These are phyloP conservation scores for Termitomyces sp. DNA, from an alignment of 768 basidiomycete genomes.

Conservation along the genomic window DNA sequence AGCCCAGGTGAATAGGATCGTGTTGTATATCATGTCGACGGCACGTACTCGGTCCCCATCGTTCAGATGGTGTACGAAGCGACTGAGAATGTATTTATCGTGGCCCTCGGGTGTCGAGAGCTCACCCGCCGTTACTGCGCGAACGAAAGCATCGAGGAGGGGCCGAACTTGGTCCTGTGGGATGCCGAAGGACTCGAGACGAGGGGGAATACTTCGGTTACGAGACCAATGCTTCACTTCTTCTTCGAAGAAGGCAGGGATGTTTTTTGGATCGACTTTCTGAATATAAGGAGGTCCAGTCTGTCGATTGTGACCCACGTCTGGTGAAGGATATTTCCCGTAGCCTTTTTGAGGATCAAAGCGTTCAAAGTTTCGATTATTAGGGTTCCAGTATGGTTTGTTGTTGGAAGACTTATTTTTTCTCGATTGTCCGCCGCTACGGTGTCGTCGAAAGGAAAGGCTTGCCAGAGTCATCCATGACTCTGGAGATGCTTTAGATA, in stretches of 20 bases:
- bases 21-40: conserved; percentile 48
- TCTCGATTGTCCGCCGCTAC: neutral
- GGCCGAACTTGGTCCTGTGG: conserved; percentile 30
- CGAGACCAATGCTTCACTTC: conserved; percentile 38
- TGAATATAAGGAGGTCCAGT: neutral
- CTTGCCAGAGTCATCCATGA: conserved; percentile 10
- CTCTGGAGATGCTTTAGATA: conserved; percentile 10
- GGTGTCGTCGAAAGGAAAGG: conserved; percentile 4
- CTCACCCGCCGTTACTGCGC: conserved; percentile 32
- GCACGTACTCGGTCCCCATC: conserved; percentile 20
- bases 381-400: no score
- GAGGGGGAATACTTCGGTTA: conserved; percentile 25
- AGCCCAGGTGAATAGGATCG: conserved; percentile 57
- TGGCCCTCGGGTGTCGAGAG: conserved; percentile 25
- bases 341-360: no score
- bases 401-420: neutral
- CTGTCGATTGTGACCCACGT: no score
- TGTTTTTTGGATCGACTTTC: conserved; percentile 15
- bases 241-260: conserved; percentile 29
- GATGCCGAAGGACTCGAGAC: conserved; percentile 50
- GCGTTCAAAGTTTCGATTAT: no score
- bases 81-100: conserved; percentile 35
- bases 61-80: conserved; percentile 36
- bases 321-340: no score
- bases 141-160: conserved; percentile 41